Conservation (phyloP, 2,329 filamentous ascomycete species). For the Hymenoscyphus albidus region DNA sequence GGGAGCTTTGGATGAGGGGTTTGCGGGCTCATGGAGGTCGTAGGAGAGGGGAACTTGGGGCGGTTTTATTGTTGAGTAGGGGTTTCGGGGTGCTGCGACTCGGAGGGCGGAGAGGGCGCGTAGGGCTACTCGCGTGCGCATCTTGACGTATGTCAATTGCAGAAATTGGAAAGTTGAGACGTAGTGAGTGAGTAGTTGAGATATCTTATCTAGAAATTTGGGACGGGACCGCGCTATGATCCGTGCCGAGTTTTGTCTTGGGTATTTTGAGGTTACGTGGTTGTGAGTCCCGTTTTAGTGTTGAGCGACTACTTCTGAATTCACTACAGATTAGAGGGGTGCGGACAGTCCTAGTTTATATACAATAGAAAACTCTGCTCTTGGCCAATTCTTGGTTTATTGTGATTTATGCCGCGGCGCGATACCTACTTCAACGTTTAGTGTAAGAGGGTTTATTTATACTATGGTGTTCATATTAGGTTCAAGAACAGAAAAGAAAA, state of each 20-base stretch:
- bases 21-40: conserved; percentile 62
- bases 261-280: background rate
- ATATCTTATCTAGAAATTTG: background rate
- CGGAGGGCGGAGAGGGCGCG: conserved; percentile 4
- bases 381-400: too few species aligned
- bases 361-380: too few species aligned
- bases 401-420: too few species aligned
- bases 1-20: conserved; percentile 41
- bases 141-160: background rate
- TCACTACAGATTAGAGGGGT: too few species aligned
- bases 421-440: too few species aligned
- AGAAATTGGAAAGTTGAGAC: background rate
- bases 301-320: background rate
- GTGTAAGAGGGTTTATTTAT: too few species aligned
- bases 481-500: too few species aligned
- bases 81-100: conserved; percentile 8
- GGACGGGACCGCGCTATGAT: background rate
- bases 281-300: background rate
- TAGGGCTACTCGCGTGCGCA: conserved; percentile 7
- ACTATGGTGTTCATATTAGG: too few species aligned
- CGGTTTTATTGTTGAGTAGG: conserved; percentile 15
- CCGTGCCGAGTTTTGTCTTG: background rate
- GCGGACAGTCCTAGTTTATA: too few species aligned
- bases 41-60: conserved; percentile 49
- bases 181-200: background rate